Evolutionary conservation across 2,329 filamentous ascomycete species (phyloP).

Genomic region (Hypoxylon sp.): DNA sequence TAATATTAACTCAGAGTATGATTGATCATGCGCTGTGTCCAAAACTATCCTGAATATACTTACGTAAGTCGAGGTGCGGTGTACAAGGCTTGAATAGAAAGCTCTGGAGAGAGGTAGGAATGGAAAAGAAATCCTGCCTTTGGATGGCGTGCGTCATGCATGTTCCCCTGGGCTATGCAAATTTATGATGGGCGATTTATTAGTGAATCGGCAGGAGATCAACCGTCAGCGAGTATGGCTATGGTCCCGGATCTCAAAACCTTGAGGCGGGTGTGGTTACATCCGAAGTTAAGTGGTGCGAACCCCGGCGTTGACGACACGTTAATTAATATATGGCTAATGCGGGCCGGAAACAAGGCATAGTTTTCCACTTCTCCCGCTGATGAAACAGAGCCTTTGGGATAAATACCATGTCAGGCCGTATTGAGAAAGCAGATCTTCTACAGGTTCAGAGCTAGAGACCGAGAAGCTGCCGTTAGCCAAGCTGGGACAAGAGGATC

Average conservation of each 20-base stretch:
- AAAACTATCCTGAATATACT: not conserved
- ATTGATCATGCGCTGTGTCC: no score
- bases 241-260: conserved; percentile 11
- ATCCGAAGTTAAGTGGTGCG: conserved; percentile 16
- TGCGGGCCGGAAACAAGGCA: conserved; percentile 43
- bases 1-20: not conserved
- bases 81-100: not conserved
- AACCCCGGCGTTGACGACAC: conserved; percentile 10
- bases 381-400: conserved; percentile 14
- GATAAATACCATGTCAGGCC: conserved; percentile 20
- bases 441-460: conserved; percentile 24
- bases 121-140: not conserved
- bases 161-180: not conserved
- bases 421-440: conserved; percentile 29
- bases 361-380: conserved; percentile 24
- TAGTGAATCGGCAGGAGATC: conserved; percentile 5
- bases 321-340: conserved; percentile 47
- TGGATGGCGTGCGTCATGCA: not conserved
- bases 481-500: conserved; percentile 44
- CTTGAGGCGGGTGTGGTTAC: conserved; percentile 9
- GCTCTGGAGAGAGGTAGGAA: not conserved
- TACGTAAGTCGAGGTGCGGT: not conserved
- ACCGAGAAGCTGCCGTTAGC: conserved; percentile 40
- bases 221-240: conserved; percentile 12
- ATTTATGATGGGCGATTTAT: not conserved